phyloP scores from a whole-genome alignment of 208 protist species.

The Wallacemonas sp. region DNA sequence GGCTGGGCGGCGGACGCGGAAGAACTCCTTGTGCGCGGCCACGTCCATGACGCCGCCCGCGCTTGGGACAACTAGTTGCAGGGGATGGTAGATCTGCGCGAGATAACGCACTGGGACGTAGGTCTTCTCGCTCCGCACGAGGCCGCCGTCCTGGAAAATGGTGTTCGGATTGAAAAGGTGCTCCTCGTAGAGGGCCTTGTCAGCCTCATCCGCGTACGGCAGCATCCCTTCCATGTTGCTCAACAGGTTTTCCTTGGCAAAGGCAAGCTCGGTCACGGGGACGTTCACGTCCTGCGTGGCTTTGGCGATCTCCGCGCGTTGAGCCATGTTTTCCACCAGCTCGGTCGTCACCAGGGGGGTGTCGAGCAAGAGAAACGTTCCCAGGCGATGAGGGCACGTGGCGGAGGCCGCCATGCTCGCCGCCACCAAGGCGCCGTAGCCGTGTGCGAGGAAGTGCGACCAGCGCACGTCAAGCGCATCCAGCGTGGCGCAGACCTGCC shows the following conservation, averaged over 20 bases:
- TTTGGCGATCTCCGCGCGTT: slow-evolving; percentile 60
- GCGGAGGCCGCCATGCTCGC: slow-evolving; percentile 67
- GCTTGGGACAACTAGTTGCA: slow-evolving; percentile 76
- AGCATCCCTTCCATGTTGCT: slow-evolving; percentile 23
- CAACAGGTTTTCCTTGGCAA: slow-evolving; percentile 43
- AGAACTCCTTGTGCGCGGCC: slow-evolving; percentile 74
- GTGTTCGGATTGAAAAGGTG: slow-evolving; percentile 40
- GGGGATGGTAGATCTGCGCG: slow-evolving; percentile 64
- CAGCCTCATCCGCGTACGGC: slow-evolving; percentile 46
- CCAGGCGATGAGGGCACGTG: slow-evolving; percentile 67
- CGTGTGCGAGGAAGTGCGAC: slow-evolving; percentile 77
- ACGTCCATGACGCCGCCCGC: slow-evolving; percentile 50
- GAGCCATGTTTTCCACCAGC: slow-evolving; percentile 55
- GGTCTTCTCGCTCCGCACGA: slow-evolving; percentile 57
- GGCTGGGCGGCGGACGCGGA: slow-evolving; percentile 59
- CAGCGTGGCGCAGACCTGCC: slow-evolving; percentile 68
- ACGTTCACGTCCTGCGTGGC: slow-evolving; percentile 84
- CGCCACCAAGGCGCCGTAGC: slow-evolving; percentile 76
- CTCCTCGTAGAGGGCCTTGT: slow-evolving; percentile 58
- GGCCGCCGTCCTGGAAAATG: slow-evolving; percentile 41
- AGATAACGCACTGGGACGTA: slow-evolving; percentile 69
- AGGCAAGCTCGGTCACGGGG: slow-evolving; percentile 49
- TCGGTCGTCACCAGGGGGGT: slow-evolving; percentile 70
- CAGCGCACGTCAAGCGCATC: slow-evolving; percentile 82
- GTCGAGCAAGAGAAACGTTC: slow-evolving; percentile 70